A percentile compares a stretch with the other conserved stretches of the same genome.
phyloP scores from a whole-genome alignment of 352 stramenopile species.

The Phytophthora cactorum region DNA sequence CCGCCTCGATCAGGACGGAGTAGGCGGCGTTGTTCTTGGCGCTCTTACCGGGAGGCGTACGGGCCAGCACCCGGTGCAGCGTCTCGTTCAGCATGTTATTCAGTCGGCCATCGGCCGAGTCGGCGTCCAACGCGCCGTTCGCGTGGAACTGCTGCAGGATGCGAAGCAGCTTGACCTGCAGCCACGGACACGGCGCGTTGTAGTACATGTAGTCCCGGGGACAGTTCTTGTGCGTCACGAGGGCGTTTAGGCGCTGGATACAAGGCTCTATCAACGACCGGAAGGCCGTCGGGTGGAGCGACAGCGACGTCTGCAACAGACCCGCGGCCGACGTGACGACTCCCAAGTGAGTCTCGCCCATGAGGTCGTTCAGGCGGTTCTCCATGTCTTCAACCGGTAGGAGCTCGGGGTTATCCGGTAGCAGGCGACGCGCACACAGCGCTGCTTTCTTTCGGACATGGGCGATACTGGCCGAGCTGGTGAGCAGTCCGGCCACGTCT shows the following conservation, averaged over 20 bases:
- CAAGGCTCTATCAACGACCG: conserved; percentile 93
- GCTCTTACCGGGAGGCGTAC: conserved; percentile 79
- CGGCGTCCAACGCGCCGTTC: conserved; percentile 59
- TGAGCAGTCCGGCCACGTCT: conserved; percentile 94
- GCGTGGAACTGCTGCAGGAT: conserved; percentile 92
- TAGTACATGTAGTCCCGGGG: conserved; percentile 98
- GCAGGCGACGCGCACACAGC: conserved; percentile 93
- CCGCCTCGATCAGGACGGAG: conserved; percentile 96
- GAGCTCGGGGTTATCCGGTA: conserved; percentile 93
- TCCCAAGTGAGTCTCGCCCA: conserved; percentile 94
- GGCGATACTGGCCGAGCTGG: conserved; percentile 91
- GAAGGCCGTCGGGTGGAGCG: conserved; percentile 91
- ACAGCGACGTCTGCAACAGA: conserved; percentile 91
- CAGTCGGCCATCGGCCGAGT: conserved; percentile 42
- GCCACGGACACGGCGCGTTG: conserved; percentile 95
- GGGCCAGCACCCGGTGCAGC: conserved; percentile 92
- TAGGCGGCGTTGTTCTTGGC: conserved; percentile 98
- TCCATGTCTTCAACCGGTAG: conserved; percentile 87
- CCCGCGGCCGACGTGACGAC: conserved; percentile 94
- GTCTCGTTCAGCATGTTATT: conserved; percentile 89
- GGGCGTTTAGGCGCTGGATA: conserved; percentile 90
- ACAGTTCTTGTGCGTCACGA: conserved; percentile 95
- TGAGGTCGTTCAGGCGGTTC: conserved; percentile 69
- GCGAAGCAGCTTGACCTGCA: conserved; percentile 94
- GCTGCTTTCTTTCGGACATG: conserved; percentile 98